Evolutionary conservation across 2,329 filamentous ascomycete genomes (phyloP).

Genomic region (Talaromyces sp.): DNA sequence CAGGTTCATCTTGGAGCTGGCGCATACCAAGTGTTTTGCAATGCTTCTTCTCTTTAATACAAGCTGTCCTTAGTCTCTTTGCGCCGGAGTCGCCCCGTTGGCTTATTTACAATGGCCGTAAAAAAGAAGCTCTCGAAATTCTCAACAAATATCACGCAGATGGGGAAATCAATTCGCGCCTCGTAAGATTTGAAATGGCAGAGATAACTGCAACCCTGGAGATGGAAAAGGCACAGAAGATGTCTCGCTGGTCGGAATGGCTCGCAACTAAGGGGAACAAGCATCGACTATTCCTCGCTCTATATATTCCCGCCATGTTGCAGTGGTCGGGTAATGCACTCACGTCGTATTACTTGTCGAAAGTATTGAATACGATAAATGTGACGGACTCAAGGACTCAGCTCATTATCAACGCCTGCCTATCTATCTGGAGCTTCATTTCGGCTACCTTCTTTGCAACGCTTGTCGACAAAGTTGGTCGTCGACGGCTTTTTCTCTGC

Average conservation of each 20-base stretch:
- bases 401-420: slow-evolving; percentile 35
- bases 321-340: slow-evolving; percentile 42
- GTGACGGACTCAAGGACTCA: slow-evolving; percentile 34
- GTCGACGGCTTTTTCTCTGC: slow-evolving; percentile 16
- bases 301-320: slow-evolving; percentile 35
- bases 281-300: slow-evolving; percentile 38
- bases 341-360: slow-evolving; percentile 37
- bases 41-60: slow-evolving; percentile 13
- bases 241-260: slow-evolving; percentile 22
- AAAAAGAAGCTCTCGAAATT: slow-evolving; percentile 56
- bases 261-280: slow-evolving; percentile 35
- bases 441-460: slow-evolving; percentile 12
- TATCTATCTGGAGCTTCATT: slow-evolving; percentile 17
- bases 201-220: slow-evolving; percentile 26
- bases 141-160: slow-evolving; percentile 60
- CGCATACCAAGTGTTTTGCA: slow-evolving; percentile 22
- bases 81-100: slow-evolving; percentile 56
- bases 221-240: not conserved
- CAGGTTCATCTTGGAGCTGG: slow-evolving; percentile 21
- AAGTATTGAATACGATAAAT: slow-evolving; percentile 38
- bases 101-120: slow-evolving; percentile 59
- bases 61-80: slow-evolving; percentile 21
- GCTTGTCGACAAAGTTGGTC: slow-evolving; percentile 14
- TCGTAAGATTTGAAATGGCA: slow-evolving; percentile 34
- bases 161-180: slow-evolving; percentile 34